phyloP scores from a whole-genome alignment of 345 rosid genomes.

The Luvunga scandens region DNA sequence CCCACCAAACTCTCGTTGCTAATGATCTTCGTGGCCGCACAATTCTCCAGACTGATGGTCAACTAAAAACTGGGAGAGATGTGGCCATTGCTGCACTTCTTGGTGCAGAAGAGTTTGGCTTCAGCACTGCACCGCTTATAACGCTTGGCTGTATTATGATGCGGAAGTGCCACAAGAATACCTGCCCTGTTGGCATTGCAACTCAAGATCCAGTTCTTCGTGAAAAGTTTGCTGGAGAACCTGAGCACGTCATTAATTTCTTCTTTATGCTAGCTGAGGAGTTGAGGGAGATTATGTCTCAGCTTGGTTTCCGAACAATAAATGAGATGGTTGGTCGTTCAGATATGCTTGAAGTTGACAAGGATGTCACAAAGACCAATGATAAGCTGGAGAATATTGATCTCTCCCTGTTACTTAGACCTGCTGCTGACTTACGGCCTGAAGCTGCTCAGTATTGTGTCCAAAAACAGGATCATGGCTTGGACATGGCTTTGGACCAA shows the following conservation, averaged over 20 bases:
- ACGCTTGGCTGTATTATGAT: conserved; percentile 99
- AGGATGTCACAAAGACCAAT: conserved; percentile 67
- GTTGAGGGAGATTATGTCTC: conserved; percentile 93
- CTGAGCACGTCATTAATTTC: conserved; percentile 96
- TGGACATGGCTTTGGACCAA: conserved; percentile 93
- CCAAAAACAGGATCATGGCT: conserved; percentile 93
- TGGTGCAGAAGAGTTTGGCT: conserved; percentile 99
- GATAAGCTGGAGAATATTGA: conserved; percentile 91
- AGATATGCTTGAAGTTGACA: conserved; percentile 97
- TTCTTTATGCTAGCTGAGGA: conserved; percentile 99
- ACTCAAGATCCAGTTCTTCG: conserved; percentile 99
- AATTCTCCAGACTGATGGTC: conserved; percentile 97
- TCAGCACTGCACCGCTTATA: conserved; percentile 98
- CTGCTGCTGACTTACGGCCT: conserved; percentile 95
- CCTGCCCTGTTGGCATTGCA: conserved; percentile 99
- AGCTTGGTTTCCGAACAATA: conserved; percentile 77
- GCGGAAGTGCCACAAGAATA: conserved; percentile 99
- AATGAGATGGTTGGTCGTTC: conserved; percentile 99
- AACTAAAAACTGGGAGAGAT: conserved; percentile 97
- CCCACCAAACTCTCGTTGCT: conserved; percentile 98
- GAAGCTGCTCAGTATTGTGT: conserved; percentile 92
- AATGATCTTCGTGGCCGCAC: conserved; percentile 99
- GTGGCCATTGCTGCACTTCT: conserved; percentile 98
- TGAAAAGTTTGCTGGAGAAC: conserved; percentile 98
- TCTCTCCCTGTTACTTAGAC: conserved; percentile 76